Evolutionary conservation across 495 filamentous ascomycete genomes (phyloP).

Genomic region (Penicillium simplicissimum): DNA sequence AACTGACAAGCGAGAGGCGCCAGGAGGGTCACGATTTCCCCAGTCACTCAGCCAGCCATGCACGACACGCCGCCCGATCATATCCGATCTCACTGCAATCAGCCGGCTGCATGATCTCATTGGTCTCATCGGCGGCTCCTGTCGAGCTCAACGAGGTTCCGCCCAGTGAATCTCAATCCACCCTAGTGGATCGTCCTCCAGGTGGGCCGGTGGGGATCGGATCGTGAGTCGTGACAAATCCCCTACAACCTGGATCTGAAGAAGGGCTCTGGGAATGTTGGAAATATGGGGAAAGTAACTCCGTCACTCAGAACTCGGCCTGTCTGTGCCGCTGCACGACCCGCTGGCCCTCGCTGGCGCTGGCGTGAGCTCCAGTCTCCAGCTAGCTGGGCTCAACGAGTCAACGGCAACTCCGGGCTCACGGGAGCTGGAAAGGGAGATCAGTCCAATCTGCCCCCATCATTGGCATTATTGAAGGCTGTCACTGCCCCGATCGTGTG

Average conservation of each 20-base stretch:
- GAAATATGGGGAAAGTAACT: conserved; percentile 7
- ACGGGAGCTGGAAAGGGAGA: conserved; percentile 5
- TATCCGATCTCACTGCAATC: conserved; percentile 25
- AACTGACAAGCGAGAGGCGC: conserved; percentile 28
- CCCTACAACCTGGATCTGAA: conserved; percentile 13
- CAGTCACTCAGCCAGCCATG: conserved; percentile 35
- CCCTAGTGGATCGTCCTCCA: conserved; percentile 7
- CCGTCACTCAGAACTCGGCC: not conserved
- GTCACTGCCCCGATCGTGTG: not conserved
- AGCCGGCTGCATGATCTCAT: conserved; percentile 10
- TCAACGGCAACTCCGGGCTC: conserved; percentile 18
- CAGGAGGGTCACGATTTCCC: conserved; percentile 22
- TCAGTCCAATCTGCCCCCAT: not conserved
- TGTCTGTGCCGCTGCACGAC: not conserved
- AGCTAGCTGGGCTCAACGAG: not conserved
- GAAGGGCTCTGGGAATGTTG: not conserved
- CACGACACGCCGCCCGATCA: conserved; percentile 29
- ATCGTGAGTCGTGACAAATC: conserved; percentile 33
- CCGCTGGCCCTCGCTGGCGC: not conserved
- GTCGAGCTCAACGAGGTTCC: conserved; percentile 7
- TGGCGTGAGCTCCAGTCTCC: not conserved
- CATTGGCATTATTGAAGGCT: conserved; percentile 6
- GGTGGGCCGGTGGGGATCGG: conserved; percentile 22
- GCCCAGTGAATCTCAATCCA: conserved; percentile 2
- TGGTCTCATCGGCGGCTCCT: conserved; percentile 21